Conservation (phyloP, 2,329 filamentous ascomycete genomes). For the Curvularia hawaiiensis region DNA sequence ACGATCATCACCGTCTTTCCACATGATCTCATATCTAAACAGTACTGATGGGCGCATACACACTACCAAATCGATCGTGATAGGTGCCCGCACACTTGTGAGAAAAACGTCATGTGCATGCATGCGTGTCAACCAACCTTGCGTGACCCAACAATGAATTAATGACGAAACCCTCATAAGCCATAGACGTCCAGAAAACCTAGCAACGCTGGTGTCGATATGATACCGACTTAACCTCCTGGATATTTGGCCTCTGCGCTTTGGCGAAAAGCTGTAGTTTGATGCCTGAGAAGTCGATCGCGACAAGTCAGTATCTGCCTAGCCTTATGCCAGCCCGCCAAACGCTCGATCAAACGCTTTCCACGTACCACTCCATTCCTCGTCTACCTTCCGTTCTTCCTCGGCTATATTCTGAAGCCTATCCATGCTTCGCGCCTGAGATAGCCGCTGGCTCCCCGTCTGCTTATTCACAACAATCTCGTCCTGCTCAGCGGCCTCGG, state of each 20-base stretch:
- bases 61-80: background rate
- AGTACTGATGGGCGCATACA: background rate
- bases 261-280: conserved; percentile 4
- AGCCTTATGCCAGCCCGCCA: background rate
- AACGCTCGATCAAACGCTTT: background rate
- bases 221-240: conserved; percentile 5
- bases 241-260: conserved; percentile 10
- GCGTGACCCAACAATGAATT: background rate
- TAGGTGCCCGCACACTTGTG: conserved; percentile 1
- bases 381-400: conserved; percentile 10
- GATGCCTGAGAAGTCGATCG: conserved; percentile 4
- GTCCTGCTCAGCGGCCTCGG: conserved; percentile 3
- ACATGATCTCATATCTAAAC: background rate
- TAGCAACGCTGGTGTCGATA: conserved; percentile 2
- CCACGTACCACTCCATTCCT: conserved; percentile 14
- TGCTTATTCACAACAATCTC: background rate
- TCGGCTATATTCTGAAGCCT: conserved; percentile 18
- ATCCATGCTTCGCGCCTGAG: conserved; percentile 11
- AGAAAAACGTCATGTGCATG: background rate
- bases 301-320: conserved; percentile 1
- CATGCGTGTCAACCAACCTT: background rate
- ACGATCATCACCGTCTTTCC: conserved; percentile 3
- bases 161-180: conserved; percentile 1
- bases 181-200: background rate
- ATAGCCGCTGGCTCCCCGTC: background rate